Evolutionary conservation across 1,284 basidiomycete species (phyloP), one percentile per base, ranked within the genome.

Genomic region (Trametes hirsuta): DNA sequence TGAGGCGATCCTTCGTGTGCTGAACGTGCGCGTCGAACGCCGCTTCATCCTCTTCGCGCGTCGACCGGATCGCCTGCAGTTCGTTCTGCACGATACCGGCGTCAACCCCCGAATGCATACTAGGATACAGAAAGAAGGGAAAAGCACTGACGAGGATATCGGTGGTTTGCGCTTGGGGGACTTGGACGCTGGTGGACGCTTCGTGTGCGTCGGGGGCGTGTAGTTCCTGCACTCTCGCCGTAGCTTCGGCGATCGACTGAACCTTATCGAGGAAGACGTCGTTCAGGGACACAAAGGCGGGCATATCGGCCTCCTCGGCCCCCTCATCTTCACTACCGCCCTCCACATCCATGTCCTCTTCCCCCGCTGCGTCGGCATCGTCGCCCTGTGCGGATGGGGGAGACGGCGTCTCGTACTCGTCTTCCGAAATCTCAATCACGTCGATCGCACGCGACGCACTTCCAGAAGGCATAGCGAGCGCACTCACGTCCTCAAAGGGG

Each of bases 1-100:
- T 63, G 18, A 71, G 61, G 48, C 66, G 68, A 6, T 68, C 67
- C 62, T 69, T 70, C 2, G 67, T 62, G 45, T 68, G 62, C 46
- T 68, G 65, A 10, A 71, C 66, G 45, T 70, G 65, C 4, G 49
- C 53, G 4, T 61, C 47, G 53, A 70, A 68, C 14, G 56, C 59
- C 4, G 58, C 57, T 45, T 74, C 72, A n/a, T 69, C 69, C 37
- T 61, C 59, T 54, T 62, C 68, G 30, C 67, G 65, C 0, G 64
- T 63, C 11, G 63, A 62, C 25, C 67, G 67, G 25, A 72, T 63
- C 36, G 61, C 47, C 30, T 66, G 51, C 5, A 72, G 68, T 51
- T 69, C 72, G 47, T 64, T 52, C 68, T 70, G 51, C 1, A 6
- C 6, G 6, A 14, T 12, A 40, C 39, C 39, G n/a, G n/a, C 14